phyloP scores from a whole-genome alignment of 805 yeast species.

The Candida awuae region DNA sequence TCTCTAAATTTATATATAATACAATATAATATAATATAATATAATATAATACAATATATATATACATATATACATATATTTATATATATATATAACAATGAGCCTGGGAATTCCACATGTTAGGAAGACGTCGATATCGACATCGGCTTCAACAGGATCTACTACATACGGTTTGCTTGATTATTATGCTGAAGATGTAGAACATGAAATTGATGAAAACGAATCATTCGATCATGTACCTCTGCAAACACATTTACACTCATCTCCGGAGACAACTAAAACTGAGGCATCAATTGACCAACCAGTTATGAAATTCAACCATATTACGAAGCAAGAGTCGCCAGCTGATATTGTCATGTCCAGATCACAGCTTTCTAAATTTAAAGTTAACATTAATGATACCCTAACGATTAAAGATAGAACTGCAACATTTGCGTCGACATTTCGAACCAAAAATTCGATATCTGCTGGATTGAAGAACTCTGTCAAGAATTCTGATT shows the following conservation, averaged over 20 bases:
- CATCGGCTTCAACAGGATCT: conserved; percentile 2
- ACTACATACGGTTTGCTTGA: conserved; percentile 5
- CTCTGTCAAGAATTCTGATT: conserved; percentile 23
- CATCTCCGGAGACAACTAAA: too few species aligned
- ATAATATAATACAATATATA: too few species aligned
- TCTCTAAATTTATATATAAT: too few species aligned
- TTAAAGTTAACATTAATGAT: conserved; percentile 3
- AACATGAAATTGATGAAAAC: too few species aligned
- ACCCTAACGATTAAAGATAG: background rate
- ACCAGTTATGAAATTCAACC: too few species aligned
- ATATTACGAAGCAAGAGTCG: conserved; percentile 3
- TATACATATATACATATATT: too few species aligned
- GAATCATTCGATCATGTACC: background rate
- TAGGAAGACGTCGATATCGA: background rate
- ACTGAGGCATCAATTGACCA: too few species aligned
- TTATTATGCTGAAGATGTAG: conserved; percentile 3
- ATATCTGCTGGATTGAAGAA: conserved; percentile 3
- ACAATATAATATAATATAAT: too few species aligned
- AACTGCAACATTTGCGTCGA: background rate
- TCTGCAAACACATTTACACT: too few species aligned
- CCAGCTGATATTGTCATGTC: background rate
- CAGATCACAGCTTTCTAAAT: background rate
- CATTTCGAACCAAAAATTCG: conserved; percentile 2
- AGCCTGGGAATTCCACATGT: background rate
- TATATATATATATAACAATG: too few species aligned